Percentiles rank a stretch among this genome's conserved stretches.
These are phyloP conservation scores for Dendrobium huoshanense DNA, from an alignment of 106 monocot species.

Conservation along the genomic window DNA sequence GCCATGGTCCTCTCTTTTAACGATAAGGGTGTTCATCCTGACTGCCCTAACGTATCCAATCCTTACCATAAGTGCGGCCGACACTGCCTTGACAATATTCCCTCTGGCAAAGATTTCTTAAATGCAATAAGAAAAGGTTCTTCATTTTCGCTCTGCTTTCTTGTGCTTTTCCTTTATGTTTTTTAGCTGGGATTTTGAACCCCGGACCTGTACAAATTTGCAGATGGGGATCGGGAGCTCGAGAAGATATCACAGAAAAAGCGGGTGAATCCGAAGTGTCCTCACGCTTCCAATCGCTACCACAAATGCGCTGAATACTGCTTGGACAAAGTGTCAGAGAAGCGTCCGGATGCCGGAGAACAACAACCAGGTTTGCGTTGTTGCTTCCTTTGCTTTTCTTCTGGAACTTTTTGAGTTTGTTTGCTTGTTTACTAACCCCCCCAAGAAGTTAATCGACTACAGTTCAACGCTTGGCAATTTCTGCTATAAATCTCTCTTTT, in stretches of 20 bases:
- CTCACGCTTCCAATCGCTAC: conserved; percentile 8
- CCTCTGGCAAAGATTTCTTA: background rate
- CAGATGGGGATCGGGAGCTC: background rate
- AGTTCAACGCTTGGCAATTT: background rate
- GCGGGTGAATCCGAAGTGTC: conserved; percentile 4
- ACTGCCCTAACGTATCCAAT: conserved; percentile 7
- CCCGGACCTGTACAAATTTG: background rate
- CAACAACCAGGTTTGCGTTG: background rate
- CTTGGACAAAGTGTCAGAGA: background rate
- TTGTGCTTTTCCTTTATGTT: background rate
- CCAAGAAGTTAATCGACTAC: background rate
- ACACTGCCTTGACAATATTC: conserved; percentile 5
- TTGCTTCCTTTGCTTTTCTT: background rate
- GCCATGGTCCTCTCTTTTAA: conserved; percentile 6
- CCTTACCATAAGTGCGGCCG: conserved; percentile 11
- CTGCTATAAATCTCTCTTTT: background rate
- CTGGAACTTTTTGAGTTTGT: background rate
- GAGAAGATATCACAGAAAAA: background rate
- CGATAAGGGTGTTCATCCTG: conserved; percentile 2
- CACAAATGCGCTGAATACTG: conserved; percentile 10
- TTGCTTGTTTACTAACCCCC: background rate
- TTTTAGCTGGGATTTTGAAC: background rate
- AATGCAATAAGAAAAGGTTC: background rate
- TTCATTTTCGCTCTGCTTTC: background rate
- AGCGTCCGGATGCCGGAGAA: background rate